These are phyloP conservation scores for Phialophora verrucosa DNA, from an alignment of 2,329 filamentous ascomycete species.

Conservation along the genomic window DNA sequence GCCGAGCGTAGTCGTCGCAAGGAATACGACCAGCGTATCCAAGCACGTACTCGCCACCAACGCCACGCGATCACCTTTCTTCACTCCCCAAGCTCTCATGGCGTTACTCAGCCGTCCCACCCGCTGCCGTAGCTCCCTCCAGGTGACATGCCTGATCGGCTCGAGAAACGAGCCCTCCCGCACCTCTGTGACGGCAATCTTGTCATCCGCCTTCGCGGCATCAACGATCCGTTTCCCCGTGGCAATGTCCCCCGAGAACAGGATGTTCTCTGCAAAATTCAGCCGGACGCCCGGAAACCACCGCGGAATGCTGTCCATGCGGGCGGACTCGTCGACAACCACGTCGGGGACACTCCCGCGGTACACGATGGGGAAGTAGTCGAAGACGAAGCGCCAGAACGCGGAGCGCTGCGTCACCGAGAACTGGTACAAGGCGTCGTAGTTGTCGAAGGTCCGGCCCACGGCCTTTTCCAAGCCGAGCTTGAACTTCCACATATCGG, in stretches of 20 bases:
- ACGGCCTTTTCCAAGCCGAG: constrained; percentile 20
- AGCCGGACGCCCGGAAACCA: constrained; percentile 78
- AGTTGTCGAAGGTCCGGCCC: constrained; percentile 54
- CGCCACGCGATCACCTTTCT: constrained; percentile 74
- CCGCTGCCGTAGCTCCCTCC: constrained; percentile 66
- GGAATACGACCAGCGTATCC: constrained; percentile 73
- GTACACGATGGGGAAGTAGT: constrained; percentile 66
- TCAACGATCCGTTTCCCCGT: constrained; percentile 51
- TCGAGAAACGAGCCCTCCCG: constrained; percentile 47
- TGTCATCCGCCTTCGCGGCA: constrained; percentile 70
- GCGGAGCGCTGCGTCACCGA: constrained; percentile 66
- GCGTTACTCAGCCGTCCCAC: constrained; percentile 68
- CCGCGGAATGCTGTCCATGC: constrained; percentile 71
- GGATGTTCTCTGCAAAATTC: constrained; percentile 81
- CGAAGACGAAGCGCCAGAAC: constrained; percentile 71
- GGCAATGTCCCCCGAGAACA: constrained; percentile 56
- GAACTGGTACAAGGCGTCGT: constrained; percentile 72
- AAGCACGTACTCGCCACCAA: constrained; percentile 76
- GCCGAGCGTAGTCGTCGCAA: constrained; percentile 73
- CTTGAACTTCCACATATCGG: constrained; percentile 69
- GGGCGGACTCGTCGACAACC: constrained; percentile 71
- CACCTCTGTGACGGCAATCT: constrained; percentile 72
- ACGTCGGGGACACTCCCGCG: constrained; percentile 56
- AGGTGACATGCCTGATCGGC: constrained; percentile 62
- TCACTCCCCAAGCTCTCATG: constrained; percentile 69